Base-by-base conservation (phyloP, 805 yeast species). In the Cyberlindnera veronae region DNA sequence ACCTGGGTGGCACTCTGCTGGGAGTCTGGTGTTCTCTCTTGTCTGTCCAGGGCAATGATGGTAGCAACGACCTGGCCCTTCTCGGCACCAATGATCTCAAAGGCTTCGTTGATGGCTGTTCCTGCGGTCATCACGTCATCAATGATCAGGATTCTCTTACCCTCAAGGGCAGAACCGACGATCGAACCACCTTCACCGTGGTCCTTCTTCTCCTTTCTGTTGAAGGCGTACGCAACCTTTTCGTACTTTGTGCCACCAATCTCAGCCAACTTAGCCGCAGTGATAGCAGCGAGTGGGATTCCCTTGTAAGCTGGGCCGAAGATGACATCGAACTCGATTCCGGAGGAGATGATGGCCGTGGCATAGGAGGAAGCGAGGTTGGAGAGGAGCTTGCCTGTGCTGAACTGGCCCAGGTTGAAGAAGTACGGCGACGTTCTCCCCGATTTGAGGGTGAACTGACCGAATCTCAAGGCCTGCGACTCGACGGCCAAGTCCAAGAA, bases 111-210 rank as follows among this genome's bases (percentile, higher is more conserved):
- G 61, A 90, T 89, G 36, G 99, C 98, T 44, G 98, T 93, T 29
- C 99, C 99, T 1, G 98, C 98, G 45, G 98, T 91, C 81, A 91
- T 90, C 31, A 93, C 97, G 57, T 91, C 99, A 63, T 93, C 99
- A 46, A 91, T 88, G 55, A 93, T 86, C 55, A 93, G 68, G 18
- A 91, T 77, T 45, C 74, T 74, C 63, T 90, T 84, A 35, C 76
- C 84, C 45, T 74, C 72, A 54, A 91, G 74, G 6, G 77, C 64
- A 33, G 84, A 79, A 27, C 99, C 99, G 30, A 93, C 98, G 53
- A 91, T 85, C 42, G 77, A 76, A 12, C 99, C 99, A 51, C 98
- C 99, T 68, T 91, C 99, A 41, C 99, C 99, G 60, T 91, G 99
- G 60, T 90, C 96, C 67, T 91, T 91, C 71, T 84, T 84, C 65